Evolutionary conservation across 176 grass and related monocot genomes (phyloP).

Genomic region (Aegilops bicornis): DNA sequence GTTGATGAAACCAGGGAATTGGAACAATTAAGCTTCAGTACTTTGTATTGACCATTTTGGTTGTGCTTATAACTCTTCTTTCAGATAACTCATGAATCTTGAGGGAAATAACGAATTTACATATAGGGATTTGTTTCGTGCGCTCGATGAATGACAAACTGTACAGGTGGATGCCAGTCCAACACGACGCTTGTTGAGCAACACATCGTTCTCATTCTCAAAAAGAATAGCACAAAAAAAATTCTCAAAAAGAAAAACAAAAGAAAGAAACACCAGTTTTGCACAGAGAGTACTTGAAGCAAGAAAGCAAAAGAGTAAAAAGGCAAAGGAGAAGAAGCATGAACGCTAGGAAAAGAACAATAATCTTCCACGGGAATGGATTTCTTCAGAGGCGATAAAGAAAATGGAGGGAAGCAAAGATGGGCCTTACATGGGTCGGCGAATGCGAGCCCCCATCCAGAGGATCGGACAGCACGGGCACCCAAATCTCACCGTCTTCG

Average conservation of each 20-base stretch:
- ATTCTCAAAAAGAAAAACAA: not conserved
- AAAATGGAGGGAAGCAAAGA: not conserved
- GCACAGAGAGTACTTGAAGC: not conserved
- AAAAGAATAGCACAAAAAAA: not conserved
- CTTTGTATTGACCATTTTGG: not conserved
- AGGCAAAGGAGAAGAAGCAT: not conserved
- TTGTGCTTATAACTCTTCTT: not conserved
- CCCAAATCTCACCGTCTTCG: not conserved
- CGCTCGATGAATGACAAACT: not conserved
- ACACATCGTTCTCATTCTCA: not conserved
- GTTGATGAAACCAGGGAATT: not conserved
- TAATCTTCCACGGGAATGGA: not conserved
- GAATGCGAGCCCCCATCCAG: not conserved
- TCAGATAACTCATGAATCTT: not conserved
- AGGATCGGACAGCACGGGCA: not conserved
- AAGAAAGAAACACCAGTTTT: not conserved
- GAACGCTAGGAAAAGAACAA: not conserved
- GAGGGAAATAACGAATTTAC: not conserved
- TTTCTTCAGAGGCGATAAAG: not conserved
- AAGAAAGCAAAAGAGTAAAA: not conserved
- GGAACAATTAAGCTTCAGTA: not conserved
- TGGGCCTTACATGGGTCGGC: not conserved
- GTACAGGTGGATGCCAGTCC: conserved; percentile 1
- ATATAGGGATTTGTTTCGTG: not conserved
- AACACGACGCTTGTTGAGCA: not conserved